These are phyloP conservation scores for Auricularia sp. DNA, from an alignment of 768 basidiomycete genomes.

Conservation along the genomic window DNA sequence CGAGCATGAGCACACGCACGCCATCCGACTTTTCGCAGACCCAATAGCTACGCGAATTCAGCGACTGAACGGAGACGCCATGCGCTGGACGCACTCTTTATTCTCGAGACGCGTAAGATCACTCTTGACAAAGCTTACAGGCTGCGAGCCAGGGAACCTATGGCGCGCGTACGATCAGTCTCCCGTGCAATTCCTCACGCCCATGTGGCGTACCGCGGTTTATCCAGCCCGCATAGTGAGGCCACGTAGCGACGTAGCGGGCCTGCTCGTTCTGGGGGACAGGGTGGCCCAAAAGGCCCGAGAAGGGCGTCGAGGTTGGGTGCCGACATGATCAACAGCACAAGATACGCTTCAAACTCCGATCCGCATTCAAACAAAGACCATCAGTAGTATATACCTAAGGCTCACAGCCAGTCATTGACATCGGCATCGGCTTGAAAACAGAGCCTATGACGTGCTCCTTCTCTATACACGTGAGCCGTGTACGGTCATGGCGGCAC, in stretches of 20 bases:
- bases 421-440: too few relatives aligned
- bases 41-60: slow-evolving; percentile 64
- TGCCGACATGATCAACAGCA: neutral
- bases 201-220: slow-evolving; percentile 42
- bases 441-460: too few relatives aligned
- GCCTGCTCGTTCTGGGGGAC: neutral
- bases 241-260: slow-evolving; percentile 19
- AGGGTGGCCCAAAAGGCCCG: neutral
- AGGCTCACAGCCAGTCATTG: too few relatives aligned
- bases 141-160: slow-evolving; percentile 94
- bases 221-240: slow-evolving; percentile 51
- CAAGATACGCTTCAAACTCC: too few relatives aligned
- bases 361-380: too few relatives aligned
- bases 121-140: slow-evolving; percentile 71
- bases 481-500: too few relatives aligned
- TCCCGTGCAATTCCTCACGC: neutral
- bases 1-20: slow-evolving; percentile 55
- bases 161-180: neutral
- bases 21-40: slow-evolving; percentile 99
- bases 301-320: neutral
- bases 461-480: too few relatives aligned
- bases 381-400: too few relatives aligned
- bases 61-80: neutral
- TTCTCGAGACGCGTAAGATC: slow-evolving; percentile 70
- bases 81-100: slow-evolving; percentile 52